Conservation (phyloP, 1,284 basidiomycete species). For the Dichomitus squalens region DNA sequence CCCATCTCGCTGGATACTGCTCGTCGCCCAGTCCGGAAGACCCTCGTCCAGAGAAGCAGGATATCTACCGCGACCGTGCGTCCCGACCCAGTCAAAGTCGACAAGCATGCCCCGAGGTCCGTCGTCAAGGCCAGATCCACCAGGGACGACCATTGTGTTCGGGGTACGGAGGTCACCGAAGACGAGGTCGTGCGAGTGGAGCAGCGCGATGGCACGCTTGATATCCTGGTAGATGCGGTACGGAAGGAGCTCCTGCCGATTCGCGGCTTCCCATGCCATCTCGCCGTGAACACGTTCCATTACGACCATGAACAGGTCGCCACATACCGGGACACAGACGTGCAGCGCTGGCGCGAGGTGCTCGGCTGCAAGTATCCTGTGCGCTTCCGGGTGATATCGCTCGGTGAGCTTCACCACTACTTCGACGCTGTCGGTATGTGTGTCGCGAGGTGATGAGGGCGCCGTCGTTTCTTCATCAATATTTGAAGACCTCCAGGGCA, state of each 20-base stretch:
- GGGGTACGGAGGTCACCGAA: constrained; percentile 15
- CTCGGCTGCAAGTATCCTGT: neutral
- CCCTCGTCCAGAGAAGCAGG: no score
- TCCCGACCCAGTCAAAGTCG: no score
- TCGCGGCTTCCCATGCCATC: neutral
- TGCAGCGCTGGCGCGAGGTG: constrained; percentile 9
- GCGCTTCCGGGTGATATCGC: constrained; percentile 9
- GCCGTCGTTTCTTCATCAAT: no score
- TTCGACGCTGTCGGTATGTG: no score
- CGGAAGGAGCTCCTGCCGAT: neutral
- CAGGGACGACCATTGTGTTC: constrained; percentile 7
- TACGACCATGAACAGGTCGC: constrained; percentile 10
- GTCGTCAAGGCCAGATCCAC: neutral
- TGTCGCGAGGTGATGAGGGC: no score
- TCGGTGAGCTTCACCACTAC: constrained; percentile 10
- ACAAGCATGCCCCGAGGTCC: no score
- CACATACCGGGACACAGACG: constrained; percentile 2
- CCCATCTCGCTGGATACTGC: no score
- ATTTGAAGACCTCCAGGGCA: no score
- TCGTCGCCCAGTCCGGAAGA: no score
- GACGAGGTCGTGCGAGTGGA: constrained; percentile 8
- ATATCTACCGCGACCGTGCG: no score
- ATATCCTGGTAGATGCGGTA: constrained; percentile 5
- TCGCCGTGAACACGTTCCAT: constrained; percentile 10
- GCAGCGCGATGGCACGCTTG: constrained; percentile 1